A percentile compares a stretch with the other conserved stretches of the same genome.
These are phyloP conservation scores for Syncephalis plumigaleata DNA, from an alignment of 371 early-diverging fungal genomes.

Conservation along the genomic window DNA sequence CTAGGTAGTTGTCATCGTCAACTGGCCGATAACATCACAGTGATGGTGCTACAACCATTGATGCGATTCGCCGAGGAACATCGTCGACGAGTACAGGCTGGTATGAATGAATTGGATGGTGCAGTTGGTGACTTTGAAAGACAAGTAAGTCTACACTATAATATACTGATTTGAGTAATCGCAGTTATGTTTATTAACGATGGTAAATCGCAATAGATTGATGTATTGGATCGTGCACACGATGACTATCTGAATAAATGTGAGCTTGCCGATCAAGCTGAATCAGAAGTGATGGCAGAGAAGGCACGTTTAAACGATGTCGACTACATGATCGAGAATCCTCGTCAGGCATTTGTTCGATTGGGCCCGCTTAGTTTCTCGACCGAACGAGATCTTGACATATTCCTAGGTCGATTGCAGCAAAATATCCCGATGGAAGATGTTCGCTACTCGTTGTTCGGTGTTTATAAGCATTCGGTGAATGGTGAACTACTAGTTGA, in stretches of 20 bases:
- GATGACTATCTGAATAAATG: constrained; percentile 24
- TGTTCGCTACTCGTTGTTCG: constrained; percentile 47
- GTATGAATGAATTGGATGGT: constrained; percentile 38
- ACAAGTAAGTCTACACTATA: neutral
- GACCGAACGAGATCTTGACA: constrained; percentile 16
- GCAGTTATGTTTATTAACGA: too few relatives aligned
- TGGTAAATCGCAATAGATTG: constrained; percentile 7
- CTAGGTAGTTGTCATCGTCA: constrained; percentile 35
- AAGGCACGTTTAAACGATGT: constrained; percentile 1
- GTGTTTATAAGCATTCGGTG: constrained; percentile 43
- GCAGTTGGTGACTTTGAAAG: constrained; percentile 32
- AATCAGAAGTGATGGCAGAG: neutral
- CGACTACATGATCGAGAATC: constrained; percentile 1
- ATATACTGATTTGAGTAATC: too few relatives aligned
- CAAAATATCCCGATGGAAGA: constrained; percentile 36
- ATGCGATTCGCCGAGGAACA: constrained; percentile 35
- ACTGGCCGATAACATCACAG: constrained; percentile 28
- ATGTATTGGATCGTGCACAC: constrained; percentile 26
- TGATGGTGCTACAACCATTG: constrained; percentile 38
- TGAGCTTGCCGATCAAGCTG: constrained; percentile 19
- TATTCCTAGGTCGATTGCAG: constrained; percentile 26
- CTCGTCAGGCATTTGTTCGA: constrained; percentile 10
- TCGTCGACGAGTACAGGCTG: constrained; percentile 24
- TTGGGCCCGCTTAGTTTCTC: constrained; percentile 11
- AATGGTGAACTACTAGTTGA: constrained; percentile 45